phyloP scores from a whole-genome alignment of 2,329 filamentous ascomycete species.

The Aspergillus hortae region DNA sequence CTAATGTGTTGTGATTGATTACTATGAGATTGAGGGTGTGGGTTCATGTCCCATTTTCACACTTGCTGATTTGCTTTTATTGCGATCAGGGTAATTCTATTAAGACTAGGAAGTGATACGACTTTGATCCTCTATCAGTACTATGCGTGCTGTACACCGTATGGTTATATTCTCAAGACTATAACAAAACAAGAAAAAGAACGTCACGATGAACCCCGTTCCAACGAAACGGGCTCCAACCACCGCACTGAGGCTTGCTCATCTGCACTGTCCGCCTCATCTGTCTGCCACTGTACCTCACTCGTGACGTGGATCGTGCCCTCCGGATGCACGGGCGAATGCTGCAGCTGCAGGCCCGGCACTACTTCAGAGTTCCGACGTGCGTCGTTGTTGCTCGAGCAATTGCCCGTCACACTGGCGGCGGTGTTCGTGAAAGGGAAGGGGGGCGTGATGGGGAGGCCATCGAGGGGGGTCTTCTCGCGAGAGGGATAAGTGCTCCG shows the following conservation, averaged over 20 bases:
- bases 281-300: conserved; percentile 24
- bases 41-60: too few relatives aligned
- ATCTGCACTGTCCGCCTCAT: conserved; percentile 1
- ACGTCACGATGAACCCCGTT: neutral
- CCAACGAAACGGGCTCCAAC: neutral
- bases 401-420: conserved; percentile 23
- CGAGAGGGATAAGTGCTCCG: conserved; percentile 9
- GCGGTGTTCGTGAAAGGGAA: conserved; percentile 12
- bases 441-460: neutral
- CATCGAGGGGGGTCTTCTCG: conserved; percentile 12
- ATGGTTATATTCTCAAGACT: too few relatives aligned
- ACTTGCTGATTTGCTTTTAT: too few relatives aligned
- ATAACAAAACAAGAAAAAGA: too few relatives aligned
- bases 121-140: too few relatives aligned
- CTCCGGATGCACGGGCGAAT: conserved; percentile 9
- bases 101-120: too few relatives aligned
- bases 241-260: neutral
- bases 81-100: too few relatives aligned
- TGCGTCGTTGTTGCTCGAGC: conserved; percentile 13
- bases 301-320: conserved; percentile 25
- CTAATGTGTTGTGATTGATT: too few relatives aligned
- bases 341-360: neutral
- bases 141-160: too few relatives aligned
- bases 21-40: too few relatives aligned
- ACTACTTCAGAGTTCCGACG: neutral